A percentile compares a stretch with the other conserved stretches of the same genome.
phyloP scores from a whole-genome alignment of 2,329 filamentous ascomycete genomes.

The Chaetomium sp. region DNA sequence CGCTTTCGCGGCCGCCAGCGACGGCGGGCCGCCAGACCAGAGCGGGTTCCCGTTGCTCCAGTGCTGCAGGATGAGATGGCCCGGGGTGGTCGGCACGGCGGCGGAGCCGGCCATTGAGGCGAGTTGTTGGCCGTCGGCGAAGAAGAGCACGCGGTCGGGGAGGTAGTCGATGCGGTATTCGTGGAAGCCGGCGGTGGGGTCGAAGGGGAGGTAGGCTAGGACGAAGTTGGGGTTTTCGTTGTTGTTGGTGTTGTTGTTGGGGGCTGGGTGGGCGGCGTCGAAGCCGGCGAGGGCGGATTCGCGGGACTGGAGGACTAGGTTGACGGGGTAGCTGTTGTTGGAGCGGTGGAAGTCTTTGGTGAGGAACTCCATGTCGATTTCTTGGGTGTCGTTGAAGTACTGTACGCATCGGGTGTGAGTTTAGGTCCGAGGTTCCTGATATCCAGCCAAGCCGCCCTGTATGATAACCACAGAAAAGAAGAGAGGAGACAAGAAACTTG shows the following conservation, averaged over 20 bases:
- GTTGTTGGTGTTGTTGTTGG: too few species aligned
- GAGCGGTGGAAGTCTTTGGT: slow-evolving; percentile 53
- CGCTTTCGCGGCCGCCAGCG: too few species aligned
- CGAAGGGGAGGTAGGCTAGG: slow-evolving; percentile 55
- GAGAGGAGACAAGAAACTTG: background rate
- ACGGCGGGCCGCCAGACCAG: slow-evolving; percentile 68
- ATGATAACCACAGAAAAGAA: background rate
- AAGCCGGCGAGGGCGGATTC: slow-evolving; percentile 52
- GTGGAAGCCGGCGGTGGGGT: slow-evolving; percentile 60
- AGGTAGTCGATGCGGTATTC: slow-evolving; percentile 77
- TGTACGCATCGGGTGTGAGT: slow-evolving; percentile 26
- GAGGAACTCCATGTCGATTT: slow-evolving; percentile 77
- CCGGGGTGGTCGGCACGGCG: slow-evolving; percentile 53
- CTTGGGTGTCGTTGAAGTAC: slow-evolving; percentile 73
- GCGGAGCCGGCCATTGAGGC: slow-evolving; percentile 46
- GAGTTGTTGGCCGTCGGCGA: slow-evolving; percentile 55
- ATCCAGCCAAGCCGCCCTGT: background rate
- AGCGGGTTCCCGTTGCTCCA: slow-evolving; percentile 68
- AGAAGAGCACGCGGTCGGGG: slow-evolving; percentile 57
- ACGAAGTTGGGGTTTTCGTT: slow-evolving; percentile 50
- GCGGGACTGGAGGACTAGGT: slow-evolving; percentile 68
- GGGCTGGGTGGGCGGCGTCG: slow-evolving; percentile 42
- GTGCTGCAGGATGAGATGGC: slow-evolving; percentile 65
- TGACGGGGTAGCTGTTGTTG: slow-evolving; percentile 52
- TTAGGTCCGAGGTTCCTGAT: background rate